A percentile compares a stretch with the other conserved stretches of the same genome.
phyloP scores from a whole-genome alignment of 75 land plant genomes.

The Cupressus sempervirens region DNA sequence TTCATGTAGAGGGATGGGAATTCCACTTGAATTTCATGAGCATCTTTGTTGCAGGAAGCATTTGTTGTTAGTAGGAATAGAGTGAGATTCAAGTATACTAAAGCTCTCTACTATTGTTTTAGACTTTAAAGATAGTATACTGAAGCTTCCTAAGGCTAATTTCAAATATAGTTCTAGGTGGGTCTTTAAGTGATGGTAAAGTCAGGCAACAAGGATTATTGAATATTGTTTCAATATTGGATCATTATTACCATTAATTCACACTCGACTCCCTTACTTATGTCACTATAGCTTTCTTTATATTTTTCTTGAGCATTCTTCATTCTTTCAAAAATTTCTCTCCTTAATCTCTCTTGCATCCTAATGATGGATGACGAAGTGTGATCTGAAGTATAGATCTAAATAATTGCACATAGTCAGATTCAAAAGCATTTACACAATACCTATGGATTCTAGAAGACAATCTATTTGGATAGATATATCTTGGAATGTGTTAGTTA shows the following conservation, averaged over 20 bases:
- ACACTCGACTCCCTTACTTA: conserved; percentile 44
- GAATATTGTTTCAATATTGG: conserved; percentile 65
- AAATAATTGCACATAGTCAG: too few relatives aligned
- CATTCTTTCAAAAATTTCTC: background rate
- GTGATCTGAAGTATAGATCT: too few relatives aligned
- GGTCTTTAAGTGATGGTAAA: conserved; percentile 42
- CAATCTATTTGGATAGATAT: too few relatives aligned
- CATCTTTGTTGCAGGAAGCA: conserved; percentile 64
- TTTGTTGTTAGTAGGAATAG: conserved; percentile 60
- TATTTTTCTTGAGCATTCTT: background rate
- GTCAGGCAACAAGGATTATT: conserved; percentile 80
- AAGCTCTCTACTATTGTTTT: conserved; percentile 62
- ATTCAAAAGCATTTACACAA: too few relatives aligned
- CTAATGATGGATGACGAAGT: too few relatives aligned
- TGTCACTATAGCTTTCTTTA: background rate
- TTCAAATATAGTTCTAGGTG: conserved; percentile 29
- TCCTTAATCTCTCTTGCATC: too few relatives aligned
- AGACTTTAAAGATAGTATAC: conserved; percentile 92
- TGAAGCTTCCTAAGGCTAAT: conserved; percentile 57
- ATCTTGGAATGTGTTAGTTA: too few relatives aligned
- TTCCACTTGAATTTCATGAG: conserved; percentile 87
- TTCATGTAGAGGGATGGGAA: conserved; percentile 45
- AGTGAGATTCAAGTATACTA: conserved; percentile 59
- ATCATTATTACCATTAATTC: conserved; percentile 72
- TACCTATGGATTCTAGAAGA: too few relatives aligned